Base-by-base conservation (phyloP, 228 moss, liverwort and hornwort genomes). In the Sphagnum magellanicum region DNA sequence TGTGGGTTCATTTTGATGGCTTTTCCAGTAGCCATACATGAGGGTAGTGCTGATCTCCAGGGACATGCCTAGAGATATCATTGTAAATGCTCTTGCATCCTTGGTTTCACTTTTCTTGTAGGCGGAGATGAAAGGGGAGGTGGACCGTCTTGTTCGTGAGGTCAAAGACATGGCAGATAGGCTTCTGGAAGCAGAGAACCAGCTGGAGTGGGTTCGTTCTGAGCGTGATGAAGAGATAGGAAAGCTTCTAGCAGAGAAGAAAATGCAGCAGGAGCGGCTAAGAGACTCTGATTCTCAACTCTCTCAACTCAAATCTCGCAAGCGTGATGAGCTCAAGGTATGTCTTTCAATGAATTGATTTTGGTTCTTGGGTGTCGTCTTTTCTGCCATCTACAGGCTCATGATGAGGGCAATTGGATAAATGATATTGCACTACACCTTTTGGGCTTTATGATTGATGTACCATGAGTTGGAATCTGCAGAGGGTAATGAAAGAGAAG, bases 401-500 rank as follows among this genome's bases (percentile, higher is more conserved):
- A 10, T 32, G 11, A 17, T 32, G 63, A 32, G 32, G 32, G 32
- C 32, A 32, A 32, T 3, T 32, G 32, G 32, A 32, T 32, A 32
- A 32, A 32, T 32, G 1, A 32, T 32, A 32, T 32, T 32, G 3
- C 32, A 32, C 32, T 32, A 32, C 32, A 32, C 32, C 32, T 32
- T 1, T 32, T 32, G 1, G 32, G 32, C 32, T 32, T 32, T 32
- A 32, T 32, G 32, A 32, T 3, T 32, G 32, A 32, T 32, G 32
- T 32, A 32, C 1, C 0, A 3, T 32, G 32, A 32, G 32, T 32
- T 32, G 32, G 32, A 9, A 52, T 72, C 47, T 77, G 50, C 89
- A 94, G 94, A 94, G 94, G 79, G 89, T 94, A 10, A 89, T 89
- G 91, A 94, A 94, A 77, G 94, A 94, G 74, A 94, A 94, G 81